These are phyloP conservation scores for Yarrowia sp. DNA, from an alignment of 805 yeast genomes.

Conservation along the genomic window DNA sequence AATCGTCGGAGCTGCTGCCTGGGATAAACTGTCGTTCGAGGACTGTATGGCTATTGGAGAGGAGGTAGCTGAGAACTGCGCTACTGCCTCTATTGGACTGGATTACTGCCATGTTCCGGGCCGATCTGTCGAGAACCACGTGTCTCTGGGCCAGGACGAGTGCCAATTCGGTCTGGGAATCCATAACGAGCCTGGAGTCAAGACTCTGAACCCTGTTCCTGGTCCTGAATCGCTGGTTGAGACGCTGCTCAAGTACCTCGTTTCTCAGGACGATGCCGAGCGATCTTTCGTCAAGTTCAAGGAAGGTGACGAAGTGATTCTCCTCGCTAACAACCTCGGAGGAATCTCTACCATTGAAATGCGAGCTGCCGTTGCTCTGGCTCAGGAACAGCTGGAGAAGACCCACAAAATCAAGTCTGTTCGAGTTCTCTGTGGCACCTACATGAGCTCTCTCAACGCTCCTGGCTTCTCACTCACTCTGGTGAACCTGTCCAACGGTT, in stretches of 20 bases:
- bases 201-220: constrained; percentile 59
- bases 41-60: constrained; percentile 60
- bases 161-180: constrained; percentile 94
- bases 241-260: constrained; percentile 56
- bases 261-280: constrained; percentile 71
- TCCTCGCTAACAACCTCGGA: constrained; percentile 85
- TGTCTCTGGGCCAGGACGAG: constrained; percentile 53
- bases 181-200: constrained; percentile 89
- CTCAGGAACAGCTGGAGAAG: constrained; percentile 51
- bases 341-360: constrained; percentile 83
- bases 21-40: constrained; percentile 47
- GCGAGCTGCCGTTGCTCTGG: constrained; percentile 64
- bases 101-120: constrained; percentile 93
- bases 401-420: constrained; percentile 59
- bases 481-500: constrained; percentile 61
- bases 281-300: constrained; percentile 61
- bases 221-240: constrained; percentile 55
- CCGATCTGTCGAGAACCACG: constrained; percentile 50
- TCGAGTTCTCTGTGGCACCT: constrained; percentile 72
- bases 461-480: constrained; percentile 88
- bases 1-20: constrained; percentile 69
- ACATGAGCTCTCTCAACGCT: constrained; percentile 86
- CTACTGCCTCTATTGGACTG: constrained; percentile 84
- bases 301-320: constrained; percentile 59
- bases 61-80: constrained; percentile 60